phyloP scores from a whole-genome alignment of 306 rosid genomes.

The Vigna unguiculata region DNA sequence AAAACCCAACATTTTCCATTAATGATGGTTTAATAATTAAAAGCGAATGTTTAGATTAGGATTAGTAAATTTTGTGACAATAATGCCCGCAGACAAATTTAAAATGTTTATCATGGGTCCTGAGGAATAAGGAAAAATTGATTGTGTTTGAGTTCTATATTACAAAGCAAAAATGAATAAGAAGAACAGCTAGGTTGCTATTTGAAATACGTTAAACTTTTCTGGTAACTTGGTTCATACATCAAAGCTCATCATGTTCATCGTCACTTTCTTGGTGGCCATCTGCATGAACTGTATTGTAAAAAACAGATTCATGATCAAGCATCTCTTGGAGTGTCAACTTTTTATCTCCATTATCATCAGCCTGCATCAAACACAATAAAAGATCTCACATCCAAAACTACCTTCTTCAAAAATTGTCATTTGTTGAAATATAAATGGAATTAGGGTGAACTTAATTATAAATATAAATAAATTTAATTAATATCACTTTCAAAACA shows the following conservation, averaged over 20 bases:
- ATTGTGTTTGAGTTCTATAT: not conserved
- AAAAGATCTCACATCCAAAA: constrained; percentile 14
- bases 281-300: constrained; percentile 50
- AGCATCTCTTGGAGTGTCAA: constrained; percentile 76
- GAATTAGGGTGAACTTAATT: no score
- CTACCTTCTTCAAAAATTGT: not conserved
- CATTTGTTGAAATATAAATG: no score
- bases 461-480: no score
- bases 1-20: no score
- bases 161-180: not conserved
- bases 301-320: constrained; percentile 62
- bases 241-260: constrained; percentile 56
- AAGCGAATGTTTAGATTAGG: no score
- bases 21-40: no score
- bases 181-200: constrained; percentile 5
- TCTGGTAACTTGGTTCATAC: not conserved
- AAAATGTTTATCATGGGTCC: not conserved
- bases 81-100: not conserved
- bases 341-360: constrained; percentile 63
- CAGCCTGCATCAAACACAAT: constrained; percentile 61
- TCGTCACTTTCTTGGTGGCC: constrained; percentile 34
- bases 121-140: not conserved
- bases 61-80: no score
- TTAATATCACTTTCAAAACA: no score
- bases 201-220: not conserved